These are phyloP conservation scores for Trichoderma sp. DNA, from an alignment of 2,329 filamentous ascomycete genomes.

Conservation along the genomic window DNA sequence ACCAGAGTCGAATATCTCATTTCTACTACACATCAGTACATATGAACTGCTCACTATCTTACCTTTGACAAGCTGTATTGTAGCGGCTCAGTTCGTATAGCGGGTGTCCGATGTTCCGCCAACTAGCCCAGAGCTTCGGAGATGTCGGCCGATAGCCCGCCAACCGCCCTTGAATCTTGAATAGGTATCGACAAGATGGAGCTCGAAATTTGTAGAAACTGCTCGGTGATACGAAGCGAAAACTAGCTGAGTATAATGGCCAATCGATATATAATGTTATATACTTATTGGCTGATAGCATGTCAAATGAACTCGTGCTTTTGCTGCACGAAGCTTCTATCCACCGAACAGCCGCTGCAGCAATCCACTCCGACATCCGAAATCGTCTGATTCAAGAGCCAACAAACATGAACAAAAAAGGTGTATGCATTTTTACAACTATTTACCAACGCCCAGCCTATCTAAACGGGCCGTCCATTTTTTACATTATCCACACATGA, in stretches of 20 bases:
- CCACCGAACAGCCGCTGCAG: neutral
- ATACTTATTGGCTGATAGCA: too few species aligned
- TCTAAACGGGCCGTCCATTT: constrained; percentile 1
- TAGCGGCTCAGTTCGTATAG: neutral
- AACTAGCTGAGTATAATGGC: neutral
- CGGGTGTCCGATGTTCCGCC: neutral
- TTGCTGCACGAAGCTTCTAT: neutral
- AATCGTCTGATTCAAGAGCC: neutral
- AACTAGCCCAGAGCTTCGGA: neutral
- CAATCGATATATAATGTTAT: neutral
- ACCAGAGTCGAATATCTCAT: neutral
- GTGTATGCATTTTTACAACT: constrained; percentile 11
- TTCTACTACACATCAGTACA: neutral
- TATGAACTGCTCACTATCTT: neutral
- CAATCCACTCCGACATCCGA: constrained; percentile 19
- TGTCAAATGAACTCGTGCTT: neutral
- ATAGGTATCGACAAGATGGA: neutral
- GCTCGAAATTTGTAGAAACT: neutral
- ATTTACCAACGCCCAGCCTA: constrained; percentile 22
- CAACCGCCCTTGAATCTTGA: neutral
- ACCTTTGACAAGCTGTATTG: neutral
- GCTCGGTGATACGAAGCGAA: neutral
- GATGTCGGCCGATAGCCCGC: constrained; percentile 4
- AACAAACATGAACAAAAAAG: neutral
- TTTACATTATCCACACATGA: constrained; percentile 10